Base-by-base conservation (phyloP, 2,329 filamentous ascomycete species). In the Aspergillus sp. region DNA sequence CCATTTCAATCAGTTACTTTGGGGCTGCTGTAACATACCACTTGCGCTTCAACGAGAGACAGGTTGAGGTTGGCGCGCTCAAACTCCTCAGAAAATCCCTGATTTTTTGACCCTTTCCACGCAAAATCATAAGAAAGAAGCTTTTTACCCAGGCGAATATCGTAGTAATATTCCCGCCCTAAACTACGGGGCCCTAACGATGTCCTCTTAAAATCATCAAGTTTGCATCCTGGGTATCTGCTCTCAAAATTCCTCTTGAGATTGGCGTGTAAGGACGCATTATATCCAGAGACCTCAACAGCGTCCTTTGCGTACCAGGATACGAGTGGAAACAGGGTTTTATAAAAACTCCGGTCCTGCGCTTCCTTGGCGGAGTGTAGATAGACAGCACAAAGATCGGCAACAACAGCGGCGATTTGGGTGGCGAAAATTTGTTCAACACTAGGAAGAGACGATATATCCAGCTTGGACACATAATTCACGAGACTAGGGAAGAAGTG, bases 1-100 rank as follows among this genome's bases (percentile, higher is more conserved):
- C 64, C 24, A 32, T 12, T 44, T 30, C 26, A 30, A 41, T 49
- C 39, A 54, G 42, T 32, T 36, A 36, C 4, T 48, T 22, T 2
- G 7, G 20, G 30, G 2, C 2, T 26, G 24, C 38, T 36, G 41
- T 11, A 49, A 71, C 87, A 76, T 80, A 90, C 87, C 63, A 95
- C 88, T 77, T 99, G 92, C 22, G 93, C 90, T 72, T 98, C 92
- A 34, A 99, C 91, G 34, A 96, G 80, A 22, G 93, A 96, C 52
- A 99, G 74, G 73, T 99, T 98, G 61, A 89, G 79, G 72, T 99
- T 99, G 42, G 93, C 95, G 59, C 87, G 86, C 67, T 88, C 85
- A 75, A 99, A 88, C 71, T 99, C 95, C 48, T 85, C 83, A 60
- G 84, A 83, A 75, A 96, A 96, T 0, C 93, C 93, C 66, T 88